phyloP scores from a whole-genome alignment of 1,139 yeast genomes.

The Protomyces pachydermus region DNA sequence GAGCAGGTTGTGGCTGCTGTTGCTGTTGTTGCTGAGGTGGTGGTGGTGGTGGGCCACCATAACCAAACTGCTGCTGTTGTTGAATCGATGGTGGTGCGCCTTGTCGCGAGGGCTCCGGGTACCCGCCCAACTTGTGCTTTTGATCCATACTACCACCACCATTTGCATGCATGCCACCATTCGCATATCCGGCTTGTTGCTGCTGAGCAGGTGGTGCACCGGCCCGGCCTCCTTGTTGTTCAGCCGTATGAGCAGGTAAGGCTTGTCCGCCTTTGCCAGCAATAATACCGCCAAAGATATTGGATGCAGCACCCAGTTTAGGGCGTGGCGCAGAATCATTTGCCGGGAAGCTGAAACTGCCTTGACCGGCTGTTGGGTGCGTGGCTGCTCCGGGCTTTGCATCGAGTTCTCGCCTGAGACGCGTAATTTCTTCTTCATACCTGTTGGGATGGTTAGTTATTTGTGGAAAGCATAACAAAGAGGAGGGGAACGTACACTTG shows the following conservation, averaged over 20 bases:
- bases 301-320: constrained; percentile 37
- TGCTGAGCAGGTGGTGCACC: constrained; percentile 15
- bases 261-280: constrained; percentile 40
- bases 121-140: background rate
- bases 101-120: background rate
- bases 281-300: constrained; percentile 40
- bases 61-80: constrained; percentile 29
- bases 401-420: constrained; percentile 81
- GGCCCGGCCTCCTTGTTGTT: constrained; percentile 11
- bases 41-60: constrained; percentile 10
- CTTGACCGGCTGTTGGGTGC: constrained; percentile 12
- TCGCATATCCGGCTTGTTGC: constrained; percentile 1
- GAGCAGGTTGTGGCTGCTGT: constrained; percentile 17
- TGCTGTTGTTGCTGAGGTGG: background rate
- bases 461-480: background rate
- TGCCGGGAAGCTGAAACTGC: constrained; percentile 34
- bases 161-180: background rate
- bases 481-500: constrained; percentile 51
- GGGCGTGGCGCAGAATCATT: constrained; percentile 36
- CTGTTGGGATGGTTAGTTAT: constrained; percentile 10
- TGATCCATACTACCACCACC: background rate
- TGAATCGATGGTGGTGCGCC: constrained; percentile 3
- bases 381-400: constrained; percentile 39
- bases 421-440: constrained; percentile 84
- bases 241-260: constrained; percentile 30